Evolutionary conservation across 2,329 filamentous ascomycete genomes (phyloP).

Genomic region (Akanthomyces dipterigenus): DNA sequence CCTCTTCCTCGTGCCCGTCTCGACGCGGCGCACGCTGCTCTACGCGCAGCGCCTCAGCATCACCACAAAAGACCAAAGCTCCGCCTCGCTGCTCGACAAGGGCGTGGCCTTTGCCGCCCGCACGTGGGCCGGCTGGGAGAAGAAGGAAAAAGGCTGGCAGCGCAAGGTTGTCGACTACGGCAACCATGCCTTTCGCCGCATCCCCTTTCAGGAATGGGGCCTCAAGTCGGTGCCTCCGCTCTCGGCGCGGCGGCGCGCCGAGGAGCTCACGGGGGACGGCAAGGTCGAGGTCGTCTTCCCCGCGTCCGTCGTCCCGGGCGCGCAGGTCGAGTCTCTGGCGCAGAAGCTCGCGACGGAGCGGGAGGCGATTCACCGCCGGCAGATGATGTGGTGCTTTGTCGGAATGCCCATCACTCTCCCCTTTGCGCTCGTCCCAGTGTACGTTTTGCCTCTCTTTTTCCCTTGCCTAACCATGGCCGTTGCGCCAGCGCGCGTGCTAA

Average conservation of each 20-base stretch:
- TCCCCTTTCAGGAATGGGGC: slow-evolving; percentile 96
- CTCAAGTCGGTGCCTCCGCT: slow-evolving; percentile 89
- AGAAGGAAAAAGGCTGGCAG: slow-evolving; percentile 79
- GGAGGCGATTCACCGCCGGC: slow-evolving; percentile 67
- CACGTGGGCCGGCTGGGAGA: slow-evolving; percentile 84
- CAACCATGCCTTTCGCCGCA: slow-evolving; percentile 75
- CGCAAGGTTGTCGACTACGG: slow-evolving; percentile 79
- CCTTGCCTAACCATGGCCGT: too few species aligned
- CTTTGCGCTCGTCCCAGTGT: slow-evolving; percentile 80
- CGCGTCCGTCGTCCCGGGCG: slow-evolving; percentile 56
- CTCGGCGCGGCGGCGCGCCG: slow-evolving; percentile 56
- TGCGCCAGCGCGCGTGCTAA: too few species aligned
- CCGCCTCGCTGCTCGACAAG: slow-evolving; percentile 57
- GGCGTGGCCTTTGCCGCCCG: slow-evolving; percentile 63
- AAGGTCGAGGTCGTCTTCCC: slow-evolving; percentile 75
- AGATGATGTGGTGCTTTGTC: slow-evolving; percentile 72
- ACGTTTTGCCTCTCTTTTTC: too few species aligned
- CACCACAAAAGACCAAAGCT: slow-evolving; percentile 40
- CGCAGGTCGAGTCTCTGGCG: slow-evolving; percentile 59
- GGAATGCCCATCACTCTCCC: slow-evolving; percentile 80
- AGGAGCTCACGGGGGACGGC: slow-evolving; percentile 55
- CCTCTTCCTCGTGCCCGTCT: slow-evolving; percentile 88
- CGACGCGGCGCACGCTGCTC: slow-evolving; percentile 81
- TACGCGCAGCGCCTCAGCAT: slow-evolving; percentile 75
- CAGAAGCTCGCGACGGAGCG: slow-evolving; percentile 69